Conservation (phyloP, 2,329 filamentous ascomycete species). For the Apiospora aurea region DNA sequence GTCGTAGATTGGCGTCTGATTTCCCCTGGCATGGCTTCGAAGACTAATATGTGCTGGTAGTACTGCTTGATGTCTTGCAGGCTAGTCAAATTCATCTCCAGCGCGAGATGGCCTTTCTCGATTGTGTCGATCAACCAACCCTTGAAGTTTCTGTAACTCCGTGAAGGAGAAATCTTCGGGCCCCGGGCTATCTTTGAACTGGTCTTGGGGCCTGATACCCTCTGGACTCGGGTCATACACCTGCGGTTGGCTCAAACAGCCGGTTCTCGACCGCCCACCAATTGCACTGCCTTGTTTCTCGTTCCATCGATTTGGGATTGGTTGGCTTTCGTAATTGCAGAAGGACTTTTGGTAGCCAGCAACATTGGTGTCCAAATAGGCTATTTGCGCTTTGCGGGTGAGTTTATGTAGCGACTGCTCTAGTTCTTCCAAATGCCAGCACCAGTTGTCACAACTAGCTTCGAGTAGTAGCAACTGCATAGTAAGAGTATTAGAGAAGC, state of each 20-base stretch:
- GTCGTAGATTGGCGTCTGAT: background rate
- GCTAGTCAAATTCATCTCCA: background rate
- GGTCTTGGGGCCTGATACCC: background rate
- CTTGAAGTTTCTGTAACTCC: background rate
- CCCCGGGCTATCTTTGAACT: background rate
- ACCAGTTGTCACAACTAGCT: constrained; percentile 50
- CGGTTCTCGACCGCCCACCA: background rate
- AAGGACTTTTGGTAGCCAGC: background rate
- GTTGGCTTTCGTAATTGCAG: too few species aligned
- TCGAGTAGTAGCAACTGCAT: constrained; percentile 44
- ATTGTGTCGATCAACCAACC: background rate
- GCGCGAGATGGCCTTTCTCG: background rate
- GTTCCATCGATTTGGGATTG: background rate
- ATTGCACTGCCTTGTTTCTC: background rate
- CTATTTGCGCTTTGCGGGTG: background rate
- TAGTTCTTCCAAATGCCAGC: constrained; percentile 26
- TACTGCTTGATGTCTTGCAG: background rate
- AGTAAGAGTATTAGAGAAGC: constrained; percentile 37
- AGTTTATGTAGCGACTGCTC: background rate
- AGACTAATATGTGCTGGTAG: background rate
- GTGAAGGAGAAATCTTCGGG: background rate
- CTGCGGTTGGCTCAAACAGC: background rate
- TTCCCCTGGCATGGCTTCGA: background rate
- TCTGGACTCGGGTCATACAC: background rate
- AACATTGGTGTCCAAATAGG: background rate